These are phyloP conservation scores for Sporothrix protearum DNA, from an alignment of 2,329 filamentous ascomycete species.

Conservation along the genomic window DNA sequence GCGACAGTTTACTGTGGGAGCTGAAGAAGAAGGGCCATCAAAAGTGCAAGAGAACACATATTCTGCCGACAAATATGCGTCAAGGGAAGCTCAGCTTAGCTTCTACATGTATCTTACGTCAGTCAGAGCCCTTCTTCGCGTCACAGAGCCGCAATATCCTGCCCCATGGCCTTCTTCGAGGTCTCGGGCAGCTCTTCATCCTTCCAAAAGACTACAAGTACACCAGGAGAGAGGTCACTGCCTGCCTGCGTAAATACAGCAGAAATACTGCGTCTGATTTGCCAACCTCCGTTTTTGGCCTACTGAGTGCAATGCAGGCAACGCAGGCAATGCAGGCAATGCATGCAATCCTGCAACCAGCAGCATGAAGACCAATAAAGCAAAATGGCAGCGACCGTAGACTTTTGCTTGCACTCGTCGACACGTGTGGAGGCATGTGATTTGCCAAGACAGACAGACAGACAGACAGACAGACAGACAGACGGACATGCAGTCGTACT, in stretches of 20 bases:
- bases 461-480: background rate
- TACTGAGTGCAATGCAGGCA: conserved; percentile 2
- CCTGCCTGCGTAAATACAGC: background rate
- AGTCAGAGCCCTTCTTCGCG: background rate
- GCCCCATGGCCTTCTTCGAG: background rate
- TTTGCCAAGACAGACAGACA: conserved; percentile 5
- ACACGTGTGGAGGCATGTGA: conserved; percentile 23
- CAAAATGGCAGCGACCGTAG: background rate
- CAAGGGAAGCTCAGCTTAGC: background rate
- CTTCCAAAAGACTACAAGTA: too few species aligned
- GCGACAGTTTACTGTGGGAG: background rate
- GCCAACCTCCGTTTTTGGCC: background rate
- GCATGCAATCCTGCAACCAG: conserved; percentile 5
- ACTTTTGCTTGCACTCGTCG: background rate
- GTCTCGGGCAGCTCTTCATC: conserved; percentile 4
- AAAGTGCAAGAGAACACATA: too few species aligned
- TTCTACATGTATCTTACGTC: too few species aligned
- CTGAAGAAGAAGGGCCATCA: background rate
- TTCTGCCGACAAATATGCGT: background rate
- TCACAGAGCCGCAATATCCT: conserved; percentile 3
- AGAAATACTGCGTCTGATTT: background rate
- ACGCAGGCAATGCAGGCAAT: too few species aligned
- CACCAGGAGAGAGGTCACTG: background rate
- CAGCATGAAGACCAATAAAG: background rate
- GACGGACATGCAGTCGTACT: background rate